Percentiles rank a stretch among this genome's conserved stretches.
These are phyloP conservation scores for Calonectria naviculata DNA, from an alignment of 2,329 filamentous ascomycete species.

Conservation along the genomic window DNA sequence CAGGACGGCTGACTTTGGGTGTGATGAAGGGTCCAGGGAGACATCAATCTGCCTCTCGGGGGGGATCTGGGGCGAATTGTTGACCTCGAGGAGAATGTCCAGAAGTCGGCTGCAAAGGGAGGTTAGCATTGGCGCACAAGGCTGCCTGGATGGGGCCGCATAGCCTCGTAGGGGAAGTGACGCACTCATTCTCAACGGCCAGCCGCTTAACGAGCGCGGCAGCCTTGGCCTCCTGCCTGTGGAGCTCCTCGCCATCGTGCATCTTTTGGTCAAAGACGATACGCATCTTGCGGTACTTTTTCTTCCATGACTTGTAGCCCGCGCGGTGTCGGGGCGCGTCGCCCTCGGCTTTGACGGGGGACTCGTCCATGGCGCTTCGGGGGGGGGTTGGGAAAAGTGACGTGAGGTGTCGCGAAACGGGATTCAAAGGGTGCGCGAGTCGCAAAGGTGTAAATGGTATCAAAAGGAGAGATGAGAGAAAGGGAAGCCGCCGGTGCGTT, in stretches of 20 bases:
- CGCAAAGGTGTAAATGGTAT: neutral
- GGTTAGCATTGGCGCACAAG: constrained; percentile 31
- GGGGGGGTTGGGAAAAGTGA: constrained; percentile 5
- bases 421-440: constrained; percentile 5
- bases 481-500: constrained; percentile 23
- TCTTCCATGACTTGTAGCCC: constrained; percentile 80
- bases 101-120: constrained; percentile 76
- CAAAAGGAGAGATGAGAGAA: constrained; percentile 21
- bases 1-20: constrained; percentile 47
- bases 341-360: constrained; percentile 56
- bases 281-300: constrained; percentile 96
- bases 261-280: constrained; percentile 81
- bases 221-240: constrained; percentile 84
- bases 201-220: constrained; percentile 84
- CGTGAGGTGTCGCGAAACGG: constrained; percentile 27
- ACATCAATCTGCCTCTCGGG: constrained; percentile 81
- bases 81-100: constrained; percentile 90
- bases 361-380: constrained; percentile 43
- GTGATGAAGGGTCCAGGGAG: constrained; percentile 57
- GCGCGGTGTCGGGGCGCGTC: constrained; percentile 55
- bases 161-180: constrained; percentile 23
- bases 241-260: constrained; percentile 84
- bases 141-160: neutral
- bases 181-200: constrained; percentile 92
- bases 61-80: constrained; percentile 83